phyloP scores from a whole-genome alignment of 2,329 filamentous ascomycete species.

The Cyphellophora europaea region DNA sequence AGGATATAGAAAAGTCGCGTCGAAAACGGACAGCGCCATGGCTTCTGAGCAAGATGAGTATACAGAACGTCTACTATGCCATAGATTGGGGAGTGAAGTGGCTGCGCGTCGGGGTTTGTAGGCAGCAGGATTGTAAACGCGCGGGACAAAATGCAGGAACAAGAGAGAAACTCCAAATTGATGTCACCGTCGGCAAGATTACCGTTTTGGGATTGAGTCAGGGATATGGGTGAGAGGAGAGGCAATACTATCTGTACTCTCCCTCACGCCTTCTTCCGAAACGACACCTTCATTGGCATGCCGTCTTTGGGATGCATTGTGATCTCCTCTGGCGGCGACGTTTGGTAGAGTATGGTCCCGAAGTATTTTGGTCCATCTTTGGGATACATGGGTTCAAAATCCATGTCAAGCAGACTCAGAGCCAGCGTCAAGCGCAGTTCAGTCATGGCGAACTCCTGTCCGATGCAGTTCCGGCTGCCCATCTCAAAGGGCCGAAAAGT shows the following conservation, averaged over 20 bases:
- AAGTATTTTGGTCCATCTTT: conserved; percentile 13
- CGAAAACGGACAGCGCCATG: too few species aligned
- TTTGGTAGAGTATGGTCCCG: conserved; percentile 2
- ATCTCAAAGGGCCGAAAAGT: conserved; percentile 47
- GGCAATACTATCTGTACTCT: too few species aligned
- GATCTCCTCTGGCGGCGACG: conserved; percentile 3
- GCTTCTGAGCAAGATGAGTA: too few species aligned
- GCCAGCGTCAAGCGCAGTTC: conserved; percentile 43
- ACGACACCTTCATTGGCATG: conserved; percentile 27
- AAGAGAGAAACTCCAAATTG: too few species aligned
- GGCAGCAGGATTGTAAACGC: too few species aligned
- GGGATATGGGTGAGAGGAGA: too few species aligned
- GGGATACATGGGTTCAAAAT: conserved; percentile 33
- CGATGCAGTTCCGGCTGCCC: conserved; percentile 46
- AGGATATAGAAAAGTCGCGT: conserved; percentile 38
- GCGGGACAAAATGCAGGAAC: too few species aligned
- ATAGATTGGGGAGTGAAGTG: too few species aligned
- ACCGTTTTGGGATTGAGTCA: too few species aligned
- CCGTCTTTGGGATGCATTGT: conserved; percentile 5
- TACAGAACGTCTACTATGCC: too few species aligned
- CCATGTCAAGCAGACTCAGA: conserved; percentile 40
- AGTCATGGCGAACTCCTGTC: conserved; percentile 44
- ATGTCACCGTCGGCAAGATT: too few species aligned
- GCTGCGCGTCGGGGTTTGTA: too few species aligned
- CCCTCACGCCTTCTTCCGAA: conserved; percentile 9